Conservation (phyloP, 257 asterid species). For the Cynanchum wilfordii region DNA sequence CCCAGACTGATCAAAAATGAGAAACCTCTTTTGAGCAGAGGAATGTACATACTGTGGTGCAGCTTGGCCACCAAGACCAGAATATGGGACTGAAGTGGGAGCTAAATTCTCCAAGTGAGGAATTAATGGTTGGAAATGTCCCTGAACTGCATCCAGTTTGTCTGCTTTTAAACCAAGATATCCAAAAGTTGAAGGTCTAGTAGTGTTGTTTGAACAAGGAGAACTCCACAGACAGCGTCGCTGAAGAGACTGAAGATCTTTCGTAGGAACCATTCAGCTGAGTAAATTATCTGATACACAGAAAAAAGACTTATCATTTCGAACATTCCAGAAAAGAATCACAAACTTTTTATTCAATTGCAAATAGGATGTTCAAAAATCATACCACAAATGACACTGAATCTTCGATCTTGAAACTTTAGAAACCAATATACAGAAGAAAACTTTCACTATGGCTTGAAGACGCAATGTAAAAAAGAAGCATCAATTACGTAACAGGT, state of each 20-base stretch:
- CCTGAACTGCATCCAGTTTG: conserved; percentile 27
- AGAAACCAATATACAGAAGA: conserved; percentile 29
- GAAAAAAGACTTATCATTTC: conserved; percentile 9
- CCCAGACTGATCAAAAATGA: conserved; percentile 66
- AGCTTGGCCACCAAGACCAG: conserved; percentile 27
- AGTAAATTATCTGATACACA: conserved; percentile 37
- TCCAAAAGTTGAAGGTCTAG: conserved; percentile 28
- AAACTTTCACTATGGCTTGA: conserved; percentile 42
- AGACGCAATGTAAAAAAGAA: conserved; percentile 26
- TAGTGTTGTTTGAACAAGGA: conserved; percentile 33
- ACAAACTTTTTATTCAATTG: conserved; percentile 21
- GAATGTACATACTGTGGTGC: conserved; percentile 24
- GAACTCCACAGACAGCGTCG: conserved; percentile 45
- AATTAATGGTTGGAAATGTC: conserved; percentile 19
- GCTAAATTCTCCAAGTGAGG: conserved; percentile 20
- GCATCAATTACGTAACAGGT: conserved; percentile 70
- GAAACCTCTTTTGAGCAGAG: conserved; percentile 42
- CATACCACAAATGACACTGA: conserved; percentile 47
- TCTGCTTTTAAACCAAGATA: conserved; percentile 24
- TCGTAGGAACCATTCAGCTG: conserved; percentile 49
- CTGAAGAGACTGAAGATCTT: conserved; percentile 37
- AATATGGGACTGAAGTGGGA: conserved; percentile 24
- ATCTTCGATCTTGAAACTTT: conserved; percentile 31
- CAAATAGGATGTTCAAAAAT: conserved; percentile 12
- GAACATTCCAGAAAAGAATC: conserved; percentile 15